Evolutionary conservation across 331 rosid genomes (phyloP).

Genomic region (Rhamnella rubrinervis): DNA sequence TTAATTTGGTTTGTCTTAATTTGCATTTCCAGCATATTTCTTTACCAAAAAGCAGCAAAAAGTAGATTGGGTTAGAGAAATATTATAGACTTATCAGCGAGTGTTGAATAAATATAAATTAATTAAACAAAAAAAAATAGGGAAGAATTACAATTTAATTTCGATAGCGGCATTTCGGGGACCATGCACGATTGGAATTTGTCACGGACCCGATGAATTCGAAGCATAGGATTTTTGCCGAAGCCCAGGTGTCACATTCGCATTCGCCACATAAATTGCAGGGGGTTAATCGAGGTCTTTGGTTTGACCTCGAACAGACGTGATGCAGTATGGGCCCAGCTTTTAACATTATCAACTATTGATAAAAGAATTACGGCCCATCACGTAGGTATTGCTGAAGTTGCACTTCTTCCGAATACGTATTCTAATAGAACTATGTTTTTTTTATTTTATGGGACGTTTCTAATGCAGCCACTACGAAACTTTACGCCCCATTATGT

Average conservation of each 20-base stretch:
- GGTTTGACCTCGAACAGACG: slow-evolving; percentile 22
- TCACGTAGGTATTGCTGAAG: neutral
- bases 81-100: too few species aligned
- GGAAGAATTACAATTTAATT: too few species aligned
- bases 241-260: slow-evolving; percentile 1
- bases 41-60: too few species aligned
- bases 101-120: too few species aligned
- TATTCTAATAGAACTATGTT: too few species aligned
- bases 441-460: too few species aligned
- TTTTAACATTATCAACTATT: neutral
- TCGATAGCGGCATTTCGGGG: neutral
- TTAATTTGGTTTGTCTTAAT: neutral
- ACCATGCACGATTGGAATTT: neutral
- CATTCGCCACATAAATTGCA: neutral
- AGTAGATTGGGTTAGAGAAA: too few species aligned
- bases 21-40: neutral
- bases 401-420: neutral
- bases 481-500: too few species aligned
- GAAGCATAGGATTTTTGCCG: neutral
- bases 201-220: neutral
- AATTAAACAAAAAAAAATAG: too few species aligned
- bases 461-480: too few species aligned
- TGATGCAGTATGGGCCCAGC: slow-evolving; percentile 20
- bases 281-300: neutral
- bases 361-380: slow-evolving; percentile 17